A percentile compares a stretch with the other conserved stretches of the same genome.
Conservation (phyloP, 768 basidiomycete species). For the Mrakia gelida region DNA sequence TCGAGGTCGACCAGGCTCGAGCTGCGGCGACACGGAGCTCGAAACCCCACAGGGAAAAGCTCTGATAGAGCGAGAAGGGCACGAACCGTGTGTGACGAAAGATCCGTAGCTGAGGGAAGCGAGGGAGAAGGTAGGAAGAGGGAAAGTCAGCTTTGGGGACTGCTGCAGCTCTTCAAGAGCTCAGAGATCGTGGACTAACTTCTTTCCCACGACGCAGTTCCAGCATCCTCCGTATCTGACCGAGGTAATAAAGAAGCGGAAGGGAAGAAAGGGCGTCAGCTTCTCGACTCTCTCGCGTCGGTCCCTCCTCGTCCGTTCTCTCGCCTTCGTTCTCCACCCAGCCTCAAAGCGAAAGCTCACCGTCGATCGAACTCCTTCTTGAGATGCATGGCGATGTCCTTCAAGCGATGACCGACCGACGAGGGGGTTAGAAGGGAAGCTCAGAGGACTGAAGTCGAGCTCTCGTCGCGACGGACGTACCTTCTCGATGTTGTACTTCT, state of each 20-base stretch:
- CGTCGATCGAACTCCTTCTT: conserved; percentile 96
- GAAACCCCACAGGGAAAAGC: too few species aligned
- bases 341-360: conserved; percentile 13
- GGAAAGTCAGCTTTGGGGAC: neutral
- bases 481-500: conserved; percentile 92
- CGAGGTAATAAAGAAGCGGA: neutral
- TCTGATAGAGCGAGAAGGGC: too few species aligned
- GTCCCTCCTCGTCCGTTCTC: too few species aligned
- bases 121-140: neutral
- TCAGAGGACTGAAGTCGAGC: neutral
- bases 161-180: too few species aligned
- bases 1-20: too few species aligned
- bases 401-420: neutral
- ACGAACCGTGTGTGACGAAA: conserved; percentile 90
- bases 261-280: neutral
- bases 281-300: too few species aligned
- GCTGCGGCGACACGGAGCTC: too few species aligned
- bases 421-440: neutral
- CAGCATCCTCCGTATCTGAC: conserved; percentile 74
- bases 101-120: conserved; percentile 64
- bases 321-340: too few species aligned
- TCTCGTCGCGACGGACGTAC: neutral
- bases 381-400: conserved; percentile 91
- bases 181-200: conserved; percentile 44
- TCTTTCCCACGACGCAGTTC: conserved; percentile 99